These are phyloP conservation scores for Stemphylium beticola DNA, from an alignment of 2,329 filamentous ascomycete genomes.

Conservation along the genomic window DNA sequence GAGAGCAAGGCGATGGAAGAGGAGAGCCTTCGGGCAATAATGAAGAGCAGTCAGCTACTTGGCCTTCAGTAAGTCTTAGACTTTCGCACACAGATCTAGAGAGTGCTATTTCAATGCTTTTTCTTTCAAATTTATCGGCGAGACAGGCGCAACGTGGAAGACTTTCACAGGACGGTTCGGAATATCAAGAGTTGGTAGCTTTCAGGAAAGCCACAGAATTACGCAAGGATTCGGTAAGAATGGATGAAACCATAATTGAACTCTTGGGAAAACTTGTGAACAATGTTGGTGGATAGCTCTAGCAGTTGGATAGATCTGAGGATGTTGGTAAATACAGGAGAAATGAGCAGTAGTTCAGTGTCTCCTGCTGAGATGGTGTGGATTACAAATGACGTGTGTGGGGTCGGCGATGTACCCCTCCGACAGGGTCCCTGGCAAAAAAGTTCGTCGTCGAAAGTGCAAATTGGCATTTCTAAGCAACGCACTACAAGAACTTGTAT, in stretches of 20 bases:
- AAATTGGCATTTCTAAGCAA: slow-evolving; percentile 45
- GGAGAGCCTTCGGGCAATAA: too few relatives aligned
- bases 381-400: slow-evolving; percentile 41
- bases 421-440: slow-evolving; percentile 33
- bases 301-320: too few relatives aligned
- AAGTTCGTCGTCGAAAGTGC: slow-evolving; percentile 37
- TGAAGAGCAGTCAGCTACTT: too few relatives aligned
- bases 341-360: too few relatives aligned
- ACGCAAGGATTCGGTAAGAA: neutral
- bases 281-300: neutral
- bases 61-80: too few relatives aligned
- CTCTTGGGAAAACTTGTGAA: neutral
- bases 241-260: neutral
- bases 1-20: too few relatives aligned
- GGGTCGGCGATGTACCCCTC: slow-evolving; percentile 31
- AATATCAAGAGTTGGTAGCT: neutral
- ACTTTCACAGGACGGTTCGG: neutral
- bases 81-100: too few relatives aligned
- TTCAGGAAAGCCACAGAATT: neutral
- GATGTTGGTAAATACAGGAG: too few relatives aligned
- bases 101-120: too few relatives aligned
- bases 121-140: neutral
- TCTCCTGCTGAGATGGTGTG: neutral
- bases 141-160: neutral
- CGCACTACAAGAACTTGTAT: slow-evolving; percentile 15